Conservation (phyloP, 2,329 filamentous ascomycete species). For the Phialophora expanda region DNA sequence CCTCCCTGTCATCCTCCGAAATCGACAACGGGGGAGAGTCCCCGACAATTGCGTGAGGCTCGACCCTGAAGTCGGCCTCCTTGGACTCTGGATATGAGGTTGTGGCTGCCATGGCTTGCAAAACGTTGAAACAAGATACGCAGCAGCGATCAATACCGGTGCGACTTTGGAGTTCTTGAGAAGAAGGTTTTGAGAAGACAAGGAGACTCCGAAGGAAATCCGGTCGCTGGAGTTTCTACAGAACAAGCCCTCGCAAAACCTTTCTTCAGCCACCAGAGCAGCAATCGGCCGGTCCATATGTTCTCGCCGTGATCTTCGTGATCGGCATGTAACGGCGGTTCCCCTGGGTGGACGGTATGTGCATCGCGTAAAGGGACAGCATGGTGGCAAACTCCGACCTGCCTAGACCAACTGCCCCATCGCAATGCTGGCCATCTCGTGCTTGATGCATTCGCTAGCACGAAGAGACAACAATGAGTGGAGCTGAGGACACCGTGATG, state of each 20-base stretch:
- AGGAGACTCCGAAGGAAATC: not conserved
- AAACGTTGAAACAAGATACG: not conserved
- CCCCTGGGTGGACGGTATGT: not conserved
- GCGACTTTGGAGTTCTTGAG: not conserved
- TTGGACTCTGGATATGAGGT: slow-evolving; percentile 14
- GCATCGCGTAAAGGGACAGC: not conserved
- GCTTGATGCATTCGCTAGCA: slow-evolving; percentile 10
- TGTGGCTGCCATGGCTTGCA: slow-evolving; percentile 3
- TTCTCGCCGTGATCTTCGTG: not conserved
- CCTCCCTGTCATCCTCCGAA: slow-evolving; percentile 20
- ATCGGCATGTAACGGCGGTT: not conserved
- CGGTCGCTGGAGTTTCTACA: not conserved
- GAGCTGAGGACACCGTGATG: not conserved
- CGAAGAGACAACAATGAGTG: not conserved
- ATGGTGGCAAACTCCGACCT: slow-evolving; percentile 6
- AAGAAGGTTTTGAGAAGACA: not conserved
- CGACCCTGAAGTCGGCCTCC: slow-evolving; percentile 11
- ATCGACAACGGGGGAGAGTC: slow-evolving; percentile 17
- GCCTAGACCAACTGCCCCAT: not conserved
- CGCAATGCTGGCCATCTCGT: not conserved
- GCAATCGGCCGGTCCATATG: not conserved
- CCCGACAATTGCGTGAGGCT: slow-evolving; percentile 6
- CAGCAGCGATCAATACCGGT: not conserved
- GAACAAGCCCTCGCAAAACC: not conserved
- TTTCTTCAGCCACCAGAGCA: not conserved